These are phyloP conservation scores for Verticillium nubilum DNA, from an alignment of 2,329 filamentous ascomycete genomes.

Conservation along the genomic window DNA sequence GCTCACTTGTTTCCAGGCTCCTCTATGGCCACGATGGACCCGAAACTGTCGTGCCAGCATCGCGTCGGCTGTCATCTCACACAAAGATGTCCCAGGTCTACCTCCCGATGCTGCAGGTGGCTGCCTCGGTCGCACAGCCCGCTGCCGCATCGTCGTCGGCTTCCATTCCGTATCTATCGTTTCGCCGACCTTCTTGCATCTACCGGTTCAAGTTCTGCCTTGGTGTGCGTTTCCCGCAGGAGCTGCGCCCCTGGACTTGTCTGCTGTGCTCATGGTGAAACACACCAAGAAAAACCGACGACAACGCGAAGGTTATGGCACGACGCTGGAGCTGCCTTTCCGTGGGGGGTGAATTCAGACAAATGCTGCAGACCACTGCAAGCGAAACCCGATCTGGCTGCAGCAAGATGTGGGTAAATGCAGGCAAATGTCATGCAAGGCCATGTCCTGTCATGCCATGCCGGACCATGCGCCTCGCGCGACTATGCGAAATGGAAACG, in stretches of 20 bases:
- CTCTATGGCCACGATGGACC: background rate
- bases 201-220: background rate
- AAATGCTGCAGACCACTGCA: background rate
- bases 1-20: background rate
- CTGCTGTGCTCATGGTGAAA: background rate
- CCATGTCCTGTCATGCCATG: background rate
- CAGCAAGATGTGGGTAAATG: background rate
- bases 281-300: background rate
- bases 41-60: background rate
- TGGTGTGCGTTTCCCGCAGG: background rate
- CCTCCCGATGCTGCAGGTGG: background rate
- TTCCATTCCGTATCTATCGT: background rate
- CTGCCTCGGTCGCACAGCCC: background rate
- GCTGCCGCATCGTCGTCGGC: background rate
- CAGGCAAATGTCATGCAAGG: background rate
- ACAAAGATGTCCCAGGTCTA: background rate
- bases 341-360: background rate
- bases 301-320: background rate
- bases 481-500: background rate
- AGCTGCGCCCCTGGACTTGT: background rate
- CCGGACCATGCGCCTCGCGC: background rate
- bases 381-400: background rate
- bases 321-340: background rate
- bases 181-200: background rate
- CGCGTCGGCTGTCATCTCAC: background rate